Conservation (phyloP, 2,329 filamentous ascomycete species). For the Aspergillus novofumigatus region DNA sequence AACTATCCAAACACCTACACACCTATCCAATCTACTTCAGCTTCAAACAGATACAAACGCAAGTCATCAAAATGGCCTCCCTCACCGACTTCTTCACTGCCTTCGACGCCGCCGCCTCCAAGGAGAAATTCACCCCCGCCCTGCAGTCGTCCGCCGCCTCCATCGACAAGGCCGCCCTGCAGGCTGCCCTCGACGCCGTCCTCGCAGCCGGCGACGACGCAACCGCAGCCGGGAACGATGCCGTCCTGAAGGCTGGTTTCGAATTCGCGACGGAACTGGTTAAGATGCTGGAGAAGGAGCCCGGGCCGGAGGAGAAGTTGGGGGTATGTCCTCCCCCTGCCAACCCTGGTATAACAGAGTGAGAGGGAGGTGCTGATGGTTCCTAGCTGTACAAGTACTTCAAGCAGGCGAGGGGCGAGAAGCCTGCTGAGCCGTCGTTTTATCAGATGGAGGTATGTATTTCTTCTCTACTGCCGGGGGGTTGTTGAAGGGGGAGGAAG, state of each 20-base stretch:
- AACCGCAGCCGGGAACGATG: constrained; percentile 13
- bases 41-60: background rate
- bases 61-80: constrained; percentile 19
- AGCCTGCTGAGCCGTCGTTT: constrained; percentile 15
- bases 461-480: background rate
- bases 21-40: background rate
- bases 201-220: constrained; percentile 15
- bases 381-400: constrained; percentile 18
- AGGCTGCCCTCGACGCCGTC: constrained; percentile 22
- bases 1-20: background rate
- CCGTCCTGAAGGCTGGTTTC: constrained; percentile 26
- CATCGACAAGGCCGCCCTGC: constrained; percentile 23
- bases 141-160: constrained; percentile 23
- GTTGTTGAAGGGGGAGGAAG: no score
- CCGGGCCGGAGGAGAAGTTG: constrained; percentile 23
- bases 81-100: constrained; percentile 23
- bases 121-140: constrained; percentile 24
- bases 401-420: constrained; percentile 11
- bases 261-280: constrained; percentile 30
- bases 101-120: constrained; percentile 24
- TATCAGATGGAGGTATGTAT: constrained; percentile 16
- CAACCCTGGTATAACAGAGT: no score
- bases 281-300: constrained; percentile 24
- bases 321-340: constrained; percentile 23
- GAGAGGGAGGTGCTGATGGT: background rate